Base-by-base conservation (phyloP, 208 protist species). In the Leishmania tropica region DNA sequence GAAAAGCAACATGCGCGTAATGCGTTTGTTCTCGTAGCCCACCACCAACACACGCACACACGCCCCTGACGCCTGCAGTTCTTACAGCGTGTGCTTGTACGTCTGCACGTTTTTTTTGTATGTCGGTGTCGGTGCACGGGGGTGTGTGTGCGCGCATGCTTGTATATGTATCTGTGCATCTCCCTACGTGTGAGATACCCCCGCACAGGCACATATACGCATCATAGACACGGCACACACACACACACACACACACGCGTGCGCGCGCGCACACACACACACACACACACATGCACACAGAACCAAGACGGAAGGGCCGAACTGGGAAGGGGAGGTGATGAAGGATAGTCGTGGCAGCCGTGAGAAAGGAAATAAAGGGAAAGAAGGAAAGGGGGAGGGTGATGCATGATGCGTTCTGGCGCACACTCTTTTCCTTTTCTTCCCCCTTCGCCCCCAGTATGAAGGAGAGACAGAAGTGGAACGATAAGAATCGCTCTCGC, bases 231-330 rank as follows among this genome's bases (percentile, higher is more conserved):
- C 0, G 11, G 6, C 56, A 21, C 31, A 70, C 64, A 35, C 64
- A 68, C 62, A 68, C 62, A 40, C 62, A n/a, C 11, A n/a, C n/a
- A n/a, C n/a, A n/a, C 70, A 21, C 70, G n/a, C n/a, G n/a, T n/a
- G n/a, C n/a, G n/a, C n/a, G 1, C 64, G 0, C 62, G 0, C 62
- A 68, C 62, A 68, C 62, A 40, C 62, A n/a, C 11, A n/a, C n/a
- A n/a, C n/a, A n/a, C 70, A 21, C 70, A 74, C 70, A 56, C 70
- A 56, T 6, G 24, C 70, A 75, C 70, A 75, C 45, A 15, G 15
- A 47, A 72, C 17, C 19, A 28, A 45, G 7, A 8, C 19, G 42
- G 8, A 17, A 42, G 68, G 8, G 31, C 2, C 0, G 21, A 51
- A 11, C 7, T 35, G 42, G 53, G 67, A 47, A 19, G 35, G 1